Percentiles rank a stretch among this genome's conserved stretches.
Evolutionary conservation across 2,329 filamentous ascomycete genomes (phyloP).

Genomic region (Fusarium equiseti): DNA sequence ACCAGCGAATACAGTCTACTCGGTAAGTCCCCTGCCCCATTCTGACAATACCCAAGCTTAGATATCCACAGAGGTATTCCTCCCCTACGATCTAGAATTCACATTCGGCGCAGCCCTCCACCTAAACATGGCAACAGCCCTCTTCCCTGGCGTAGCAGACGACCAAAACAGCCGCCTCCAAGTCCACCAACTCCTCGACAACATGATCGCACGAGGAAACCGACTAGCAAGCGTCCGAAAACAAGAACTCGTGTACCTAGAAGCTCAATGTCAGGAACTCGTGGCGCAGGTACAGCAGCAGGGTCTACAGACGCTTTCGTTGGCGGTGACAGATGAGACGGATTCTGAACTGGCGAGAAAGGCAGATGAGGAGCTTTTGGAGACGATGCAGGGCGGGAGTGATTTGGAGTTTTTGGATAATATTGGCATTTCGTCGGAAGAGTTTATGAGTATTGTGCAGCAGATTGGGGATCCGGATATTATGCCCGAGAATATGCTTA

Average conservation of each 20-base stretch:
- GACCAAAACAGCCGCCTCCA: conserved; percentile 39
- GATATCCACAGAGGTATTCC: conserved; percentile 49
- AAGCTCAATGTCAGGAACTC: conserved; percentile 48
- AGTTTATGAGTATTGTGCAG: conserved; percentile 55
- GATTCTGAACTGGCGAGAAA: conserved; percentile 12
- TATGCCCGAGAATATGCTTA: conserved; percentile 39
- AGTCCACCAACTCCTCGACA: conserved; percentile 50
- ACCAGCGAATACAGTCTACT: conserved; percentile 52
- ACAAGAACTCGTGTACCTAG: conserved; percentile 49
- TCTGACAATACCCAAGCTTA: too few relatives aligned
- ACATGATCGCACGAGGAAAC: conserved; percentile 52
- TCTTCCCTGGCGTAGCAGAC: conserved; percentile 51
- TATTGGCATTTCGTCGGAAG: conserved; percentile 55
- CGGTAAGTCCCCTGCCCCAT: conserved; percentile 43
- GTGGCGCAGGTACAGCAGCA: conserved; percentile 41
- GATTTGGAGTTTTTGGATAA: conserved; percentile 52
- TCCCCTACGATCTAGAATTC: conserved; percentile 56
- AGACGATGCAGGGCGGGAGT: conserved; percentile 19
- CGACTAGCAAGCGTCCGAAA: conserved; percentile 51
- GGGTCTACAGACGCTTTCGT: conserved; percentile 44
- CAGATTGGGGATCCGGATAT: conserved; percentile 49
- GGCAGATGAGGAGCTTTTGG: conserved; percentile 9
- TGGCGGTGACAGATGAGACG: conserved; percentile 27
- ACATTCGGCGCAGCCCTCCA: conserved; percentile 52
- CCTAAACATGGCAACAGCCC: conserved; percentile 52